Percentiles rank a stretch among this genome's conserved stretches.
phyloP scores from a whole-genome alignment of 441 rosid species.

The Pelargonium cotyledonis region DNA sequence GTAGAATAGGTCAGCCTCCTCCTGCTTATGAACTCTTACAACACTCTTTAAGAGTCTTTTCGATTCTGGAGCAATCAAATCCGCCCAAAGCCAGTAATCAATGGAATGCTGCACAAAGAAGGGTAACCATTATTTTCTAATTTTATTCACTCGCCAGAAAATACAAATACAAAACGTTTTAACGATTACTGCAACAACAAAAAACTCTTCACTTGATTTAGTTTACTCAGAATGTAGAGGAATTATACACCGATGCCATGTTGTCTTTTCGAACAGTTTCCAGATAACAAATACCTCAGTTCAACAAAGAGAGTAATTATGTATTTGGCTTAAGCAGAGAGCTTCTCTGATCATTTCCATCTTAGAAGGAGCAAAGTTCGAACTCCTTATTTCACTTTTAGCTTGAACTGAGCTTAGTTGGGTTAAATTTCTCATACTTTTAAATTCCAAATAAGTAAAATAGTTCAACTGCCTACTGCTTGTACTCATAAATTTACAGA shows the following conservation, averaged over 20 bases:
- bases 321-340: not conserved
- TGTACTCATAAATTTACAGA: no score
- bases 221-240: no score
- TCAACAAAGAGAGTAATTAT: not conserved
- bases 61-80: constrained; percentile 66
- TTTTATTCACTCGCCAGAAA: not conserved
- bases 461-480: no score
- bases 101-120: constrained; percentile 62
- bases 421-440: no score
- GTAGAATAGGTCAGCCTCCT: constrained; percentile 80
- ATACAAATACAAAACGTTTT: not conserved
- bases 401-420: no score
- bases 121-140: not conserved
- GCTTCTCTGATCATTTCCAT: not conserved
- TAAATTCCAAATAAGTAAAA: no score
- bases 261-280: not conserved
- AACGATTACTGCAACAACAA: not conserved
- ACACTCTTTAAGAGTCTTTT: constrained; percentile 76
- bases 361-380: not conserved
- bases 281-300: not conserved
- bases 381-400: not conserved
- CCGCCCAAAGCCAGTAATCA: constrained; percentile 98
- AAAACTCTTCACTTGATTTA: no score
- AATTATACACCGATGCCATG: no score
- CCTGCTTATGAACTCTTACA: constrained; percentile 60